Evolutionary conservation across 345 rosid genomes (phyloP).

Genomic region (Eucalyptus leucophloia): DNA sequence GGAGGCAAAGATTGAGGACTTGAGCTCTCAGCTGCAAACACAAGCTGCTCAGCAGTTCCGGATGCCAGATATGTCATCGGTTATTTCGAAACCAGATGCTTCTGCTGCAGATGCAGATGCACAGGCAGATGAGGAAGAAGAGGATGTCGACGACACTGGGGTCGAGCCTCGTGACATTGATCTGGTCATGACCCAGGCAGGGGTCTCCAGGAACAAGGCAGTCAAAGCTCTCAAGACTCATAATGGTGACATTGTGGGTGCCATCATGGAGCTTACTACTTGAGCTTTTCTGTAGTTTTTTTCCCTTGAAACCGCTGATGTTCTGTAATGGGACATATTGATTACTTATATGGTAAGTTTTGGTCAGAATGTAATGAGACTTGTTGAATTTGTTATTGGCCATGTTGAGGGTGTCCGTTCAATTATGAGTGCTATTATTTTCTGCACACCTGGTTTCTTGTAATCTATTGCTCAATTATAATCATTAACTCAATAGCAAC

Average conservation of each 20-base stretch:
- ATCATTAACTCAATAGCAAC: neutral
- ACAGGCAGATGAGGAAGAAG: conserved; percentile 64
- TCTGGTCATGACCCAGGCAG: conserved; percentile 81
- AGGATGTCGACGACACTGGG: conserved; percentile 64
- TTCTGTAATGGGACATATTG: neutral
- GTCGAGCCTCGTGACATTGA: conserved; percentile 78
- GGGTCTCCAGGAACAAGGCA: conserved; percentile 60
- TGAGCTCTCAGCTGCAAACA: conserved; percentile 85
- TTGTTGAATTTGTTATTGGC: neutral
- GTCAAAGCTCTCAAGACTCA: conserved; percentile 67
- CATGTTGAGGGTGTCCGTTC: neutral
- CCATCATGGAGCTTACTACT: conserved; percentile 86
- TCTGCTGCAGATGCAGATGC: conserved; percentile 21
- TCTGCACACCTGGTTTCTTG: neutral
- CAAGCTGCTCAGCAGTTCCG: conserved; percentile 90
- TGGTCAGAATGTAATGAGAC: neutral
- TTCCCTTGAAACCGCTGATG: neutral
- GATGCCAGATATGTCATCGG: conserved; percentile 62
- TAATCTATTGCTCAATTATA: neutral
- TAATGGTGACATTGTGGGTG: conserved; percentile 83
- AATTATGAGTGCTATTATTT: neutral
- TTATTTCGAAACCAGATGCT: conserved; percentile 42
- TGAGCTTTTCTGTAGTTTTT: neutral
- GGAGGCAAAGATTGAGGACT: conserved; percentile 89
- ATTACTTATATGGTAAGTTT: neutral